Base-by-base conservation (phyloP, 192 early-diverging fungal genomes). In the Linnemannia zychae region DNA sequence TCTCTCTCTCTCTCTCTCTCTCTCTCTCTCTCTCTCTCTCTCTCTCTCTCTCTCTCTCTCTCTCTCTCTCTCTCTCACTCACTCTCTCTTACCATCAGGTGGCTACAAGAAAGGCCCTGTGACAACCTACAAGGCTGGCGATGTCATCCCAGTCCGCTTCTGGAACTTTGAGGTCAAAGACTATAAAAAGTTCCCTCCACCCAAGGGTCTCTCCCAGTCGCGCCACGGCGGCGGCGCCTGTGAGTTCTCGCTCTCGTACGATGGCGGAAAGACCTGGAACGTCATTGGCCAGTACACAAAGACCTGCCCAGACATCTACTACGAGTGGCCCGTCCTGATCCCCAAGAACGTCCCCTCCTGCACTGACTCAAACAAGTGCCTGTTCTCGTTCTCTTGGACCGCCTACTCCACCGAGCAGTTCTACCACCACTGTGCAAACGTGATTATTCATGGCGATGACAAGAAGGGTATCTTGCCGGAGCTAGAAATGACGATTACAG, bases 341-440 rank as follows among this genome's bases (percentile, higher is more conserved):
- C 80, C 85, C 2, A 67, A 77, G 28, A 87, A 82, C 52, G 86
- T 70, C 17, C 86, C 86, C 38, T 52, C 57, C 18, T 87, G 80
- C 50, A 37, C 65, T 13, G 77, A 72, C 37, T 71, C 80, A 22
- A 66, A 78, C 63, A 67, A 76, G 63, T 87, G 86, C 67, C 50
- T 88, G 13, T 85, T 86, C 38, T 65, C 83, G 13, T 93, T 92
- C 90, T 79, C 92, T 12, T 95, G 94, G 94, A 92, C 93, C 36
- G 93, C 93, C 36, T 80, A 90, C 18, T 92, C 94, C 3, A 93
- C 92, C 77, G 90, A 94, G 53, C 93, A 95, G 88, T 94, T 92
- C 78, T 95, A 95, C 87, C 93, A 92, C 89, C 92, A 94, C 84
- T 94, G 93, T 72, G 93, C 92, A 31, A 92, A 94, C 83, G 86